Conservation (phyloP, 805 yeast species). For the Vanderwaltozyma verrucispora region DNA sequence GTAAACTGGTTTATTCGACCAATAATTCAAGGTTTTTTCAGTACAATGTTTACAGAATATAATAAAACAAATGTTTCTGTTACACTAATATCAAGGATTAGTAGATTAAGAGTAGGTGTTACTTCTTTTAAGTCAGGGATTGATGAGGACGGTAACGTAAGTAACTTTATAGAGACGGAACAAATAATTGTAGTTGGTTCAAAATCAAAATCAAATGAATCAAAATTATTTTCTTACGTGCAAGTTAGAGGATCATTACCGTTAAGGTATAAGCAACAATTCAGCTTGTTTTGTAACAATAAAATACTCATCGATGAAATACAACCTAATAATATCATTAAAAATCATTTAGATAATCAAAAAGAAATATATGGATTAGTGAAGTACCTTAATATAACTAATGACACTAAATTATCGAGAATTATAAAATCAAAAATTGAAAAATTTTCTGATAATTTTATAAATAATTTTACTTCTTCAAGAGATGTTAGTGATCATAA, state of each 20-base stretch:
- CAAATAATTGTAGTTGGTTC: conserved; percentile 53
- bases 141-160: conserved; percentile 72
- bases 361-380: no score
- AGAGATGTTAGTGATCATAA: no score
- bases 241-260: conserved; percentile 98
- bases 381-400: no score
- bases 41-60: conserved; percentile 43
- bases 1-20: conserved; percentile 59
- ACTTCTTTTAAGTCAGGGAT: conserved; percentile 93
- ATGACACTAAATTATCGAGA: no score
- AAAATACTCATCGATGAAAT: neutral
- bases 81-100: conserved; percentile 67
- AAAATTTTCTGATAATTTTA: no score
- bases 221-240: conserved; percentile 41
- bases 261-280: conserved; percentile 78
- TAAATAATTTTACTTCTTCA: no score
- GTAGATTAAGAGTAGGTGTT: conserved; percentile 81
- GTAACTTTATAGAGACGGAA: conserved; percentile 88
- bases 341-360: neutral
- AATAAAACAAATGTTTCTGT: conserved; percentile 50
- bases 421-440: no score
- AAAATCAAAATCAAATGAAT: conserved; percentile 15
- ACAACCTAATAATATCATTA: neutral
- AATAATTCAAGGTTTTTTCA: conserved; percentile 72
- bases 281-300: no score